phyloP scores from a whole-genome alignment of 1,284 basidiomycete genomes.

The Vanrija sp. region DNA sequence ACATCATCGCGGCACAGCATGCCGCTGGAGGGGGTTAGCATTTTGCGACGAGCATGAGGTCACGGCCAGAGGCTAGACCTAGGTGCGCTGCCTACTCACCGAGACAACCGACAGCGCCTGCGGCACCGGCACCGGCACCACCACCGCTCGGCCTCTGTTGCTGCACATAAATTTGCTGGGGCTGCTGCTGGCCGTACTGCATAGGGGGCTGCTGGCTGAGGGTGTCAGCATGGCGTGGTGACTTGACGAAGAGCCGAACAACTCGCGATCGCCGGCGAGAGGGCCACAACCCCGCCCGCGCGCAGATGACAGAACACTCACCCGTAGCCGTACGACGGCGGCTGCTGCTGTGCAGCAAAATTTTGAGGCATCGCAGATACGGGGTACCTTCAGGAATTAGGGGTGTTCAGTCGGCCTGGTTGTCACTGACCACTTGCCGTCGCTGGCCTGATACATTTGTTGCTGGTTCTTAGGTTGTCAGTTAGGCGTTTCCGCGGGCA shows the following conservation, averaged over 20 bases:
- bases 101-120: slow-evolving; percentile 7
- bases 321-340: neutral
- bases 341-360: slow-evolving; percentile 3
- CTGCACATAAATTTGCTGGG: slow-evolving; percentile 18
- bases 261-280: neutral
- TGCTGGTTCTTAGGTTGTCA: neutral
- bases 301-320: neutral
- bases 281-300: neutral
- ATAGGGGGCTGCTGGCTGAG: slow-evolving; percentile 10
- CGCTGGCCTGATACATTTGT: slow-evolving; percentile 18
- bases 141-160: slow-evolving; percentile 10
- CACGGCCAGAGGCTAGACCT: neutral
- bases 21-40: slow-evolving; percentile 5
- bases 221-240: neutral
- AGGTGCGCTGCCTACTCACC: slow-evolving; percentile 1
- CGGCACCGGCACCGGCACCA: slow-evolving; percentile 8
- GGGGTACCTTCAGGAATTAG: no score
- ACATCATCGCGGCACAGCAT: slow-evolving; percentile 7
- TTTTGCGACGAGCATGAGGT: no score
- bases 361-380: slow-evolving; percentile 6
- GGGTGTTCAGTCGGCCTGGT: no score
- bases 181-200: slow-evolving; percentile 11
- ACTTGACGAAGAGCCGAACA: no score
- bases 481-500: no score
- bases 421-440: slow-evolving; percentile 24